Percentiles rank a stretch among this genome's conserved stretches.
Evolutionary conservation across 208 protist species (phyloP).

Genomic region (Kentomonas sorsogonicus): DNA sequence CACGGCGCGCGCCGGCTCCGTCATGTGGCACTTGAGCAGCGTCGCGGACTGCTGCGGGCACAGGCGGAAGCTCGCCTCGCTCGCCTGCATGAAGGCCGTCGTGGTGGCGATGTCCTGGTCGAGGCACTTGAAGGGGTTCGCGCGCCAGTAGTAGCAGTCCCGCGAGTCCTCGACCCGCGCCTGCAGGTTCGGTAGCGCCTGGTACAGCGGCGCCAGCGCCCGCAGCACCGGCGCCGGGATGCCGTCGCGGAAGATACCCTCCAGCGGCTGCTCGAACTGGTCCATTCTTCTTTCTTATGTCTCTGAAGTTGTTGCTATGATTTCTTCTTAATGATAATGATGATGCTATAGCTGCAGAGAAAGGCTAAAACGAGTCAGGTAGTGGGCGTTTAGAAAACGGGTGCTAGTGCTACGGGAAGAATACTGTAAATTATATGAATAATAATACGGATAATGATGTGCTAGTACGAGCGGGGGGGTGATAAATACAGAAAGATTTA

Average conservation of each 20-base stretch:
- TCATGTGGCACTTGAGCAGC: constrained; percentile 91
- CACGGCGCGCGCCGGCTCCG: constrained; percentile 80
- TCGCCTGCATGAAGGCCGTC: constrained; percentile 83
- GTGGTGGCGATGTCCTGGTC: constrained; percentile 79
- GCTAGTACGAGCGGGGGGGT: no score
- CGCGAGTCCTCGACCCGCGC: constrained; percentile 50
- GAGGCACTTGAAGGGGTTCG: constrained; percentile 80
- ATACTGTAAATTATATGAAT: no score
- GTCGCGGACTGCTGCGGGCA: constrained; percentile 88
- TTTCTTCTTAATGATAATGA: neutral
- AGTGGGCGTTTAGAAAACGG: no score
- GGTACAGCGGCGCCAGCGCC: constrained; percentile 83
- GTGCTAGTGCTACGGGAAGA: no score
- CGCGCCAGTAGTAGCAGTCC: constrained; percentile 90
- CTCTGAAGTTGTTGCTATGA: neutral
- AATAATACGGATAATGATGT: no score
- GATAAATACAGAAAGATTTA: no score
- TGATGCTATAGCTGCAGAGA: constrained; percentile 4
- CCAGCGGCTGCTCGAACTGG: constrained; percentile 74
- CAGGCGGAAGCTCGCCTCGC: constrained; percentile 81
- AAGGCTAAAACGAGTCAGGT: neutral
- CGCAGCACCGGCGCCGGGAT: constrained; percentile 86
- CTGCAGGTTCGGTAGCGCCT: constrained; percentile 77
- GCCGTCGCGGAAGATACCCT: constrained; percentile 89
- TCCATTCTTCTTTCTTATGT: constrained; percentile 54